Conservation (phyloP, 106 monocot genomes). For the Dendrobium catenatum region DNA sequence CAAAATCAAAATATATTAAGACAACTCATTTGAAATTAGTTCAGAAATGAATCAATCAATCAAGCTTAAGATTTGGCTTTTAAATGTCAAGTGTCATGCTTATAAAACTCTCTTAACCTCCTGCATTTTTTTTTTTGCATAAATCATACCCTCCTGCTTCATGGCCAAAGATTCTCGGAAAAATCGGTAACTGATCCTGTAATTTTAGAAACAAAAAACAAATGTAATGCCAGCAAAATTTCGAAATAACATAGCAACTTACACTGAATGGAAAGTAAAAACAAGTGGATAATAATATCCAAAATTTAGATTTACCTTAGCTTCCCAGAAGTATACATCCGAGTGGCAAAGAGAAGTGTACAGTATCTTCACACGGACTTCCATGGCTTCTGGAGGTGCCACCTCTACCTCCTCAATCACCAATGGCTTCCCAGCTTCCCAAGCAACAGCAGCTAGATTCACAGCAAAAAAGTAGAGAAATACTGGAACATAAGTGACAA, state of each 20-base stretch:
- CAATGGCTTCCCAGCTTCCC: conserved; percentile 24
- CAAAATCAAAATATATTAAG: background rate
- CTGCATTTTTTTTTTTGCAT: too few relatives aligned
- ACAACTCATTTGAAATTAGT: too few relatives aligned
- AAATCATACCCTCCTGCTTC: conserved; percentile 64
- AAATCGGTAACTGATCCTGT: conserved; percentile 50
- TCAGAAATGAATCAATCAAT: too few relatives aligned
- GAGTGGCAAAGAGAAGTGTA: conserved; percentile 21
- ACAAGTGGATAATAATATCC: background rate
- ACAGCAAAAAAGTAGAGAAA: background rate
- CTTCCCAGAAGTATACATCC: conserved; percentile 24
- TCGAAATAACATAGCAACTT: too few relatives aligned
- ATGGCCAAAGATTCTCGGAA: conserved; percentile 66
- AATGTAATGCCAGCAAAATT: too few relatives aligned
- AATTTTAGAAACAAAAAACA: background rate
- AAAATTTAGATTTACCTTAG: conserved; percentile 8
- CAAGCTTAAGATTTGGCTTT: too few relatives aligned
- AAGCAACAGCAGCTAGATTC: conserved; percentile 22
- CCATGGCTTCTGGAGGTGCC: conserved; percentile 19
- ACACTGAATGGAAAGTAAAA: background rate
- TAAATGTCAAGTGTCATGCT: too few relatives aligned
- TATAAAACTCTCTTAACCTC: too few relatives aligned
- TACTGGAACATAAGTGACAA: too few relatives aligned
- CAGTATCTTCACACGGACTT: conserved; percentile 22
- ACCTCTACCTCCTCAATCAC: conserved; percentile 23